A percentile compares a stretch with the other conserved stretches of the same genome.
Evolutionary conservation across 208 protist species (phyloP).

Genomic region (Crithidia fasciculata): DNA sequence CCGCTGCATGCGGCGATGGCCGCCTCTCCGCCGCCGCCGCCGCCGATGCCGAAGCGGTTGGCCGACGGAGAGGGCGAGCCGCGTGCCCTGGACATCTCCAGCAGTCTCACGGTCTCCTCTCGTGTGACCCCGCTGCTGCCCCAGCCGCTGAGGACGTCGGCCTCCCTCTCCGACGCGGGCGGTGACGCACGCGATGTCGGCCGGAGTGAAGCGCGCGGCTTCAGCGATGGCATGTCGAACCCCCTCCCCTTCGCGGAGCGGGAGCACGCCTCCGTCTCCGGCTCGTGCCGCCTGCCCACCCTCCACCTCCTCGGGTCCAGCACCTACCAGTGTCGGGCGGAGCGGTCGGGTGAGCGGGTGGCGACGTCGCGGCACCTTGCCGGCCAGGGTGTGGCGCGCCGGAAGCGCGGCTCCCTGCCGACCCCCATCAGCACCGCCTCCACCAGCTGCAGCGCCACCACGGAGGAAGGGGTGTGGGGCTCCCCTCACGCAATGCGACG

Average conservation of each 20-base stretch:
- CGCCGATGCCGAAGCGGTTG: too few relatives aligned
- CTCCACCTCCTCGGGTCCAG: slow-evolving; percentile 5
- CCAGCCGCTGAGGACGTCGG: slow-evolving; percentile 1
- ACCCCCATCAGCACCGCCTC: not conserved
- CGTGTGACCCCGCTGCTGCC: not conserved
- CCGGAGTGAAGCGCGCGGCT: not conserved
- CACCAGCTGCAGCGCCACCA: not conserved
- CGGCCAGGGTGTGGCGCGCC: not conserved
- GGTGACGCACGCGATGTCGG: not conserved
- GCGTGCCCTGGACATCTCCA: not conserved
- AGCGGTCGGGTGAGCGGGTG: slow-evolving; percentile 10
- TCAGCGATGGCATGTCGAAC: not conserved
- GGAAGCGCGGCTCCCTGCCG: not conserved
- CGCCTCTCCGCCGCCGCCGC: too few relatives aligned
- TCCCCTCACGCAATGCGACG: not conserved
- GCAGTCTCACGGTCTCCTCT: not conserved
- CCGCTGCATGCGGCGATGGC: too few relatives aligned
- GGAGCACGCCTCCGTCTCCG: slow-evolving; percentile 10
- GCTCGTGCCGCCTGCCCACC: slow-evolving; percentile 7
- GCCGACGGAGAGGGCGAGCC: not conserved
- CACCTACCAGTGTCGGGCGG: not conserved
- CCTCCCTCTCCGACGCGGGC: not conserved
- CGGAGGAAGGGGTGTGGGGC: not conserved
- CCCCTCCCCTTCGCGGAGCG: slow-evolving; percentile 14
- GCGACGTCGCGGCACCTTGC: not conserved